Conservation (phyloP, 1,284 basidiomycete species). For the Apiotrichum mycotoxinovorans region DNA sequence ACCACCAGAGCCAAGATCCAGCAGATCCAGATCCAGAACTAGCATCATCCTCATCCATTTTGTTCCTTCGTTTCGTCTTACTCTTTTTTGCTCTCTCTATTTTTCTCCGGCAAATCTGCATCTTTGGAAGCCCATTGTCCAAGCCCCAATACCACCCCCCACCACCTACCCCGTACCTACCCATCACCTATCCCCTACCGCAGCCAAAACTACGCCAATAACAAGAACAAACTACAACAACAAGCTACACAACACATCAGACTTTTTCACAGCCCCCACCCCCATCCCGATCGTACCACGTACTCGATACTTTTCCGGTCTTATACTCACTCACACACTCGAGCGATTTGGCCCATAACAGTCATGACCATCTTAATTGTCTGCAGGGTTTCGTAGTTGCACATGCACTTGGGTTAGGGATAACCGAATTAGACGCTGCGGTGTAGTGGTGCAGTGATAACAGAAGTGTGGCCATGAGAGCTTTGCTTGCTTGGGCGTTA, state of each 20-base stretch:
- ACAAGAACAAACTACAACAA: no score
- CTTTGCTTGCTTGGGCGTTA: no score
- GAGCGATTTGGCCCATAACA: no score
- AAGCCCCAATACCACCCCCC: not conserved
- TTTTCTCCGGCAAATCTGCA: not conserved
- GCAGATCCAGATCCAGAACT: not conserved
- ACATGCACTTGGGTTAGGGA: slow-evolving; percentile 1
- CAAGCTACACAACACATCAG: no score
- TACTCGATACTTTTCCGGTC: not conserved
- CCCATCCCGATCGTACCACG: not conserved
- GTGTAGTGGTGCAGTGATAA: no score
- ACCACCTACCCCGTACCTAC: not conserved
- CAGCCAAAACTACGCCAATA: not conserved
- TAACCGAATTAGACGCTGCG: not conserved
- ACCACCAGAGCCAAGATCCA: no score
- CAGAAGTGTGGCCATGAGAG: no score
- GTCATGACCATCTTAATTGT: not conserved
- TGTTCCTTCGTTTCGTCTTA: not conserved
- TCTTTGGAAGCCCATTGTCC: not conserved
- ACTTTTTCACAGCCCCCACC: no score
- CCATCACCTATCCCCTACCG: not conserved
- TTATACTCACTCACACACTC: no score
- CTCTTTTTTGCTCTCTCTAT: not conserved
- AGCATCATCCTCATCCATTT: not conserved
- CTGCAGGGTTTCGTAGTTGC: not conserved